Conservation (phyloP, 2,329 filamentous ascomycete genomes). For the Hypocreales sp. region DNA sequence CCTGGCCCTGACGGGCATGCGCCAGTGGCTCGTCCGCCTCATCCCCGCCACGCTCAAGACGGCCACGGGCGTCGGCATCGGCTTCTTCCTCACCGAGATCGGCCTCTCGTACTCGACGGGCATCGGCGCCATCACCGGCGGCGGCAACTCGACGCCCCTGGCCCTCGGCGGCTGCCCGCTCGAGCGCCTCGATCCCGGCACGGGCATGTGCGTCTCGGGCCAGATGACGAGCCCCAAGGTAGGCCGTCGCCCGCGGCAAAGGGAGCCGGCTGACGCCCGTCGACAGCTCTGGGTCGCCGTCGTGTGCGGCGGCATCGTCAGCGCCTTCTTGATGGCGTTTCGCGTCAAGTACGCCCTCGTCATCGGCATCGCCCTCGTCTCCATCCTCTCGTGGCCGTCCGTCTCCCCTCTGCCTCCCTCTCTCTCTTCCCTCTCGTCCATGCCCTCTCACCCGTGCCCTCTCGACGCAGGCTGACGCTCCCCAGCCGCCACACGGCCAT, state of each 20-base stretch:
- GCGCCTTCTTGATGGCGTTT: slow-evolving; percentile 67
- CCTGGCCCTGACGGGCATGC: slow-evolving; percentile 50
- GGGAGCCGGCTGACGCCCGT: slow-evolving; percentile 4
- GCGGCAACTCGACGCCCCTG: slow-evolving; percentile 47
- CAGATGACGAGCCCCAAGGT: slow-evolving; percentile 67
- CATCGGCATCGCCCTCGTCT: slow-evolving; percentile 56
- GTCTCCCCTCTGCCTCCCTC: slow-evolving; percentile 10
- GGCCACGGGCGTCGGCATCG: slow-evolving; percentile 49
- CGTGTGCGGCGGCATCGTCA: slow-evolving; percentile 64
- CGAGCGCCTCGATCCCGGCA: slow-evolving; percentile 29
- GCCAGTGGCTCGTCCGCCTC: slow-evolving; percentile 55
- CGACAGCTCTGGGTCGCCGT: slow-evolving; percentile 69
- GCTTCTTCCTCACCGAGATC: slow-evolving; percentile 47
- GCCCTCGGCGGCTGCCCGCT: slow-evolving; percentile 59
- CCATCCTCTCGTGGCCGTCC: slow-evolving; percentile 60
- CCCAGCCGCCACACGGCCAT: slow-evolving; percentile 46
- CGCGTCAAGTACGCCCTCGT: slow-evolving; percentile 62
- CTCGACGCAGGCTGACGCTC: too few species aligned
- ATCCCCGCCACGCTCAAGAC: slow-evolving; percentile 51
- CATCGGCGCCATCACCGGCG: slow-evolving; percentile 68
- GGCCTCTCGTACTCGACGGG: slow-evolving; percentile 64
- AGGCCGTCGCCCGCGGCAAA: too few species aligned
- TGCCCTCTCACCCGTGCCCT: too few species aligned
- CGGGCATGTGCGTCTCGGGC: slow-evolving; percentile 36
- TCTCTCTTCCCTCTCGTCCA: background rate